Conservation (phyloP, 306 rosid genomes). For the Astragalus membranaceus region DNA sequence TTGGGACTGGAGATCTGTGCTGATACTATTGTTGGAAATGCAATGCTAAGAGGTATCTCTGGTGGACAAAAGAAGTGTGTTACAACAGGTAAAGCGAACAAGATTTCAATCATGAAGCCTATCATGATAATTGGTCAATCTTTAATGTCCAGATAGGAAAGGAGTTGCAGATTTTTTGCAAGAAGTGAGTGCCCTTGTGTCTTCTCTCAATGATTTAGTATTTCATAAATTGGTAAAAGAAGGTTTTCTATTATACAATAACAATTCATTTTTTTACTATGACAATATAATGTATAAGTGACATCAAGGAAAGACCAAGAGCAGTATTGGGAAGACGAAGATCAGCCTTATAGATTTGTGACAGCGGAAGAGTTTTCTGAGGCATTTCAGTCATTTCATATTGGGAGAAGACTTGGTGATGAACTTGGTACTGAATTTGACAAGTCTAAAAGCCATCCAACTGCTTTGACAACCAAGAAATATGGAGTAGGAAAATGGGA, state of each 20-base stretch:
- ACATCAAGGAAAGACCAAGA: conserved; percentile 63
- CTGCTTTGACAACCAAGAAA: too few species aligned
- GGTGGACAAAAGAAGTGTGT: conserved; percentile 70
- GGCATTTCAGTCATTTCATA: conserved; percentile 41
- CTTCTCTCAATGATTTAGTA: too few species aligned
- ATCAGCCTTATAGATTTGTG: conserved; percentile 41
- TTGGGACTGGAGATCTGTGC: conserved; percentile 55
- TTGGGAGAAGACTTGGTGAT: too few species aligned
- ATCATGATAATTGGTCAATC: neutral
- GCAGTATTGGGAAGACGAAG: conserved; percentile 46
- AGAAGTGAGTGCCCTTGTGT: too few species aligned
- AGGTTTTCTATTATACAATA: neutral
- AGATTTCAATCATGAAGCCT: neutral
- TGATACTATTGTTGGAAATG: conserved; percentile 52
- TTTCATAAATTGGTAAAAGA: neutral
- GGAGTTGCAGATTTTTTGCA: too few species aligned
- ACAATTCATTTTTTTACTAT: neutral
- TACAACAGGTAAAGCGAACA: conserved; percentile 43
- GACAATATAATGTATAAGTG: conserved; percentile 25
- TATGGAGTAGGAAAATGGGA: too few species aligned
- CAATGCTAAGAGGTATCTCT: conserved; percentile 52
- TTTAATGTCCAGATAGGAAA: too few species aligned
- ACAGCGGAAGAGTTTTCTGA: too few species aligned
- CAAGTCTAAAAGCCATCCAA: too few species aligned
- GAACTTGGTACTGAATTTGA: too few species aligned